Conservation (phyloP, 345 rosid species). For the Brassica juncea region DNA sequence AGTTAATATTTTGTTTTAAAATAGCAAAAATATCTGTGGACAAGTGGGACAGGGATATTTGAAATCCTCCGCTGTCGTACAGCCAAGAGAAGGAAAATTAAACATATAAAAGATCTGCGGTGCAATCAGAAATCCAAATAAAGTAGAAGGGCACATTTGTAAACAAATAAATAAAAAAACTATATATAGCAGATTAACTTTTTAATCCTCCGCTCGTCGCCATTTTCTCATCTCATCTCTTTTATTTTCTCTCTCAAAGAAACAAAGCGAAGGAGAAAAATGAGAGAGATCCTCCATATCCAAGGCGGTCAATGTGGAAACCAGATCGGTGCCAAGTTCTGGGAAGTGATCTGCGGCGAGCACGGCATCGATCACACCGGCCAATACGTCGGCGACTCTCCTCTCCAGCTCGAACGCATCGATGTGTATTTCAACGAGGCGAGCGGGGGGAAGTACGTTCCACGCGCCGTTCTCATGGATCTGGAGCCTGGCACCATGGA, state of each 20-base stretch:
- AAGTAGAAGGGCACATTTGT: conserved; percentile 5
- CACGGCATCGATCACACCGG: conserved; percentile 48
- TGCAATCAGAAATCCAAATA: not conserved
- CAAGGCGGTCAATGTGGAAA: conserved; percentile 49
- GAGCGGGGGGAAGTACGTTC: conserved; percentile 45
- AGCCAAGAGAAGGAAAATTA: conserved; percentile 31
- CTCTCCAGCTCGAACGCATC: conserved; percentile 43
- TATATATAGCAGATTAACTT: conserved; percentile 35
- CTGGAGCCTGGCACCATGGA: conserved; percentile 50
- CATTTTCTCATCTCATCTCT: conserved; percentile 17
- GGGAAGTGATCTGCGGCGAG: conserved; percentile 47
- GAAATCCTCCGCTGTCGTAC: conserved; percentile 38
- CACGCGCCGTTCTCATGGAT: conserved; percentile 47
- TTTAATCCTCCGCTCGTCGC: conserved; percentile 32
- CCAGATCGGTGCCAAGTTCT: conserved; percentile 51
- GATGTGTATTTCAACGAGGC: conserved; percentile 47
- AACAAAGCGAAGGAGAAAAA: conserved; percentile 8
- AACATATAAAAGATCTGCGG: not conserved
- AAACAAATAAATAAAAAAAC: conserved; percentile 14
- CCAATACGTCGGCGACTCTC: conserved; percentile 44
- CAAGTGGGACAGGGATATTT: conserved; percentile 36
- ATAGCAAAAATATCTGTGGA: conserved; percentile 34
- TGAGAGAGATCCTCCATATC: conserved; percentile 48
- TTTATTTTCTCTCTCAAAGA: not conserved
- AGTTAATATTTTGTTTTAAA: not conserved